Evolutionary conservation across 805 yeast species (phyloP).

Genomic region (Sugiyamaella marilandica): DNA sequence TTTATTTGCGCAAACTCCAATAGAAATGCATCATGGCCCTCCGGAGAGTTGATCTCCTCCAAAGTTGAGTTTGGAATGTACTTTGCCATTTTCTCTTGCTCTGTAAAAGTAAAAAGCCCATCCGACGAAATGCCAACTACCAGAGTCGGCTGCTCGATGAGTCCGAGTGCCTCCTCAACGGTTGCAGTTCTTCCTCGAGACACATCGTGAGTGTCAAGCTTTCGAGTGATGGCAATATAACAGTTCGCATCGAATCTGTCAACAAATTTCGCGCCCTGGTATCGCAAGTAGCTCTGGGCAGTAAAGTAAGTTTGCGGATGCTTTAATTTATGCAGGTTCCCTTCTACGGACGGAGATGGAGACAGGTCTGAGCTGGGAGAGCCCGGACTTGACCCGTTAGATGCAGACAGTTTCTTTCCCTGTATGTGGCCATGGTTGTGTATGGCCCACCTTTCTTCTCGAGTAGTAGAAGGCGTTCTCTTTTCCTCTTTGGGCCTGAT

Average conservation of each 20-base stretch:
- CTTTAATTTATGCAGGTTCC: neutral
- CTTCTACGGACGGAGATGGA: constrained; percentile 4
- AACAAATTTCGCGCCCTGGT: constrained; percentile 90
- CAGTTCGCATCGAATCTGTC: constrained; percentile 93
- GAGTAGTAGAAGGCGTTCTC: constrained; percentile 37
- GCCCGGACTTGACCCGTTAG: neutral
- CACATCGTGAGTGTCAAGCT: constrained; percentile 91
- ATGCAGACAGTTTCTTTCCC: constrained; percentile 24
- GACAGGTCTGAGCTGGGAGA: constrained; percentile 2
- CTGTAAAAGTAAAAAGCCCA: constrained; percentile 86
- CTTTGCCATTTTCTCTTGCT: constrained; percentile 79
- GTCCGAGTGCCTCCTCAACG: constrained; percentile 49
- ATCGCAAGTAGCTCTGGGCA: constrained; percentile 90
- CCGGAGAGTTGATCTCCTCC: constrained; percentile 78
- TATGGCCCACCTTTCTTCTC: constrained; percentile 73
- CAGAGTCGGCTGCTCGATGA: constrained; percentile 68
- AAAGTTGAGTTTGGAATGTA: constrained; percentile 65
- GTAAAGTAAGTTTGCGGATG: constrained; percentile 65
- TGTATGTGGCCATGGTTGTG: constrained; percentile 77
- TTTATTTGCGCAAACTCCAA: constrained; percentile 84
- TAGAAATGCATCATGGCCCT: constrained; percentile 96
- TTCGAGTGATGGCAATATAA: constrained; percentile 88
- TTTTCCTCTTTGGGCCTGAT: constrained; percentile 23
- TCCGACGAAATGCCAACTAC: constrained; percentile 88
- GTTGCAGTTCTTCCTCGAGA: constrained; percentile 64